Evolutionary conservation across 2,329 filamentous ascomycete species (phyloP), one percentile per base, ranked within the genome.

Genomic region (Pseudogymnoascus sp.): DNA sequence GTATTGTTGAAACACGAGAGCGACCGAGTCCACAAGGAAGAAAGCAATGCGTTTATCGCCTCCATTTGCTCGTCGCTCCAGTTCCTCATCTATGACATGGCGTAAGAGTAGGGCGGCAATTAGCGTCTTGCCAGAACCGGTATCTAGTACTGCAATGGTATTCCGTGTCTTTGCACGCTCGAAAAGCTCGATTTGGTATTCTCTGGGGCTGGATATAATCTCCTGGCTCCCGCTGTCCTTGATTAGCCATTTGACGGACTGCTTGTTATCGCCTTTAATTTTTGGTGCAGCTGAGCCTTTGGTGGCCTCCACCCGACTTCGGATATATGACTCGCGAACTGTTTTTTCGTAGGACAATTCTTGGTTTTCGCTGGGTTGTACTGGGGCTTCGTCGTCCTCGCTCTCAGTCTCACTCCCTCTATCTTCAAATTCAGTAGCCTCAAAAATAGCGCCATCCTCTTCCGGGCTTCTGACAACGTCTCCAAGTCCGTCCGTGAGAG

Each of bases 71-170:
- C 92, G 83, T 65, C 85, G 77, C 65, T 90, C 86, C 1, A 97
- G 76, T 72, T 99, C 94, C 63, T 87, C 78, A 39, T 91, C 85
- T 31, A 97, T 80, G 8, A 85, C 81, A 72, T 95, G 84, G 39
- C 87, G 85, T 25, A 97, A 80, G 4, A 99, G 80, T 2, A 97
- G 80, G 0, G 90, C 92, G 0, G 94, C 92, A 68, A 99, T 97
- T n/a, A 97, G 79, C 0, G 94, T 99, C 75, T 99, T 99, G 2
- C 94, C 94, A 3, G 91, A 92, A 86, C 86, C 91, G n/a, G 93
- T 97, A 70, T 95, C 92, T 1, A 97, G 81, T 0, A 99, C 94
- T 0, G 94, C 92, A 67, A 99, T 96, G 6, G 87, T 89, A 71
- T 99, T 99, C 67, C 87, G 83, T 60, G 82, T 71, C 71, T 94